A percentile compares a stretch with the other conserved stretches of the same genome.
These are phyloP conservation scores for Fusarium coffeatum DNA, from an alignment of 2,329 filamentous ascomycete genomes.

Conservation along the genomic window DNA sequence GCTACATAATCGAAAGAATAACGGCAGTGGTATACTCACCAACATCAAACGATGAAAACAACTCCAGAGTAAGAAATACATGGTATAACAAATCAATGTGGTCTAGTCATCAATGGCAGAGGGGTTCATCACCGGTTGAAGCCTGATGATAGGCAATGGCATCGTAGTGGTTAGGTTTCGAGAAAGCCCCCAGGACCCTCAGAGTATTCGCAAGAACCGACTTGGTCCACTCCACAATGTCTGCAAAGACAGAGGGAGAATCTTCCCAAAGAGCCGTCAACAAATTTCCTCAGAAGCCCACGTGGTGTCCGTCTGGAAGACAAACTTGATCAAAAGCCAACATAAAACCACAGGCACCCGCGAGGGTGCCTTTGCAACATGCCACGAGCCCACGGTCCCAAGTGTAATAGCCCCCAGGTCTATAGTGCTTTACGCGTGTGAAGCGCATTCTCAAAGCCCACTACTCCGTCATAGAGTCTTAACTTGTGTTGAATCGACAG, in stretches of 20 bases:
- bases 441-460: slow-evolving; percentile 67
- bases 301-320: slow-evolving; percentile 44
- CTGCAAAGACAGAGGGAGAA: slow-evolving; percentile 32
- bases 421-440: slow-evolving; percentile 58
- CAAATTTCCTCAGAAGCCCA: slow-evolving; percentile 58
- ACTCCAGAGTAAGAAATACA: slow-evolving; percentile 28
- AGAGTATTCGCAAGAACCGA: slow-evolving; percentile 52
- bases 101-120: slow-evolving; percentile 30
- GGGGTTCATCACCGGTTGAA: slow-evolving; percentile 34
- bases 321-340: slow-evolving; percentile 45
- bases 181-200: slow-evolving; percentile 55
- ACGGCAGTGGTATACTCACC: slow-evolving; percentile 47
- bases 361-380: slow-evolving; percentile 36
- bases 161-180: slow-evolving; percentile 36
- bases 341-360: slow-evolving; percentile 49
- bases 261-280: slow-evolving; percentile 52
- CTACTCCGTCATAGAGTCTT: slow-evolving; percentile 52
- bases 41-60: slow-evolving; percentile 41
- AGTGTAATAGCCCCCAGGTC: slow-evolving; percentile 66
- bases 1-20: slow-evolving; percentile 41
- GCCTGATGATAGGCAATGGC: slow-evolving; percentile 31
- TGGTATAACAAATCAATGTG: slow-evolving; percentile 30
- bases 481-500: slow-evolving; percentile 65
- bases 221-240: slow-evolving; percentile 47
- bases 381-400: slow-evolving; percentile 56